Evolutionary conservation across 768 basidiomycete species (phyloP), one percentile per base, ranked within the genome.

Genomic region (Serendipita vermifera): DNA sequence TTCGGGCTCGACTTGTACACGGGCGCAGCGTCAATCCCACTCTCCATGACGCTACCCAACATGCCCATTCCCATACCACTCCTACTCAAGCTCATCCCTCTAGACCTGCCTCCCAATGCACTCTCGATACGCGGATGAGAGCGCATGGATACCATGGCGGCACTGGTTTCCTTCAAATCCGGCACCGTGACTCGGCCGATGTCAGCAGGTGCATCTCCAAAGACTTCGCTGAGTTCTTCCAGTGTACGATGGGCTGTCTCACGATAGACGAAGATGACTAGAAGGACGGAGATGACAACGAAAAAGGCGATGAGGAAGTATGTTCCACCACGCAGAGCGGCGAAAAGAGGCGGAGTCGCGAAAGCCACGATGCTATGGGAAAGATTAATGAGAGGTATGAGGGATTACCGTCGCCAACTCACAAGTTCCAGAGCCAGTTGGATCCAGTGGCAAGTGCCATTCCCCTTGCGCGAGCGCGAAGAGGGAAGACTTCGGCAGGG

Each of bases 321-420:
- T 62, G 75, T 77, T 0, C 73, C 76, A 26, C 71, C 77, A 7
- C 63, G 62, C 62, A 77, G 66, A 38, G 62, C 62, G 56, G 78
- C 69, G 60, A 84, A 82, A 35, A 84, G 73, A 58, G 77, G 82
- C 2, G 84, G 82, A 0, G 73, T 74, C 57, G 72, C 68, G 66
- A 74, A 75, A 2, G 73, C 75, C 59, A 76, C 65, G 58, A 72
- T 64, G 59, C 73, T 41, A 38, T 13, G 13, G 39, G 15, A 41
- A n/a, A n/a, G 6, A 41, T 20, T 41, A 26, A 3, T 17, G 6
- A 9, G 6, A 7, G 39, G 27, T 6, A 5, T n/a, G n/a, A n/a
- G n/a, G 7, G 27, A n/a, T 6, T 7, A 41, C 39, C 5, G 5
- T n/a, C 17, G 15, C 7, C 7, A 26, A 41, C 39, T 6, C 15